Conservation (phyloP, 441 rosid species). For the Pelargonium australe region DNA sequence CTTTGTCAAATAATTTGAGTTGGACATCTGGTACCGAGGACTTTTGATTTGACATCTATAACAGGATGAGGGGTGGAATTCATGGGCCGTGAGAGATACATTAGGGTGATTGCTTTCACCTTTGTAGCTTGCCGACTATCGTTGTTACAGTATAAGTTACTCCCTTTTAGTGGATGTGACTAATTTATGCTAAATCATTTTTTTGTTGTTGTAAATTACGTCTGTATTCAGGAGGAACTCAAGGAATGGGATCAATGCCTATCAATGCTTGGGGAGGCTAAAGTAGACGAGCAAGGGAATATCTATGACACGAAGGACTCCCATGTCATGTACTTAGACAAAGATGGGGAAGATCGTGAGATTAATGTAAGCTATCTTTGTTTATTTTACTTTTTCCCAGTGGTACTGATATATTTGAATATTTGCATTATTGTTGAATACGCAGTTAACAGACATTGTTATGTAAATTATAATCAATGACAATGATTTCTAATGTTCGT, state of each 20-base stretch:
- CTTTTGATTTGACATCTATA: not conserved
- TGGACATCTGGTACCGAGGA: not conserved
- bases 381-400: not conserved
- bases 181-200: slow-evolving; percentile 8
- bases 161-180: not conserved
- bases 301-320: slow-evolving; percentile 64
- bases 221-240: slow-evolving; percentile 63
- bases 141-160: not conserved
- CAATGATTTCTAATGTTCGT: not conserved
- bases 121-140: not conserved
- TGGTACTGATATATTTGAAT: not conserved
- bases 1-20: not conserved
- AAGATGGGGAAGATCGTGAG: slow-evolving; percentile 90
- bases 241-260: slow-evolving; percentile 98
- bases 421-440: not conserved
- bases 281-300: slow-evolving; percentile 78
- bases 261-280: slow-evolving; percentile 75
- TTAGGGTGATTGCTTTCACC: not conserved
- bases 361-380: slow-evolving; percentile 50
- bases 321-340: slow-evolving; percentile 60
- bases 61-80: not conserved
- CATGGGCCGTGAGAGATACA: not conserved
- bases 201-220: not conserved
- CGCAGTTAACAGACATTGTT: not conserved
- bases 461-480: not conserved